Percentiles rank a stretch among this genome's conserved stretches.
Evolutionary conservation across 805 yeast species (phyloP).

Genomic region (Yamadazyma scolyti): DNA sequence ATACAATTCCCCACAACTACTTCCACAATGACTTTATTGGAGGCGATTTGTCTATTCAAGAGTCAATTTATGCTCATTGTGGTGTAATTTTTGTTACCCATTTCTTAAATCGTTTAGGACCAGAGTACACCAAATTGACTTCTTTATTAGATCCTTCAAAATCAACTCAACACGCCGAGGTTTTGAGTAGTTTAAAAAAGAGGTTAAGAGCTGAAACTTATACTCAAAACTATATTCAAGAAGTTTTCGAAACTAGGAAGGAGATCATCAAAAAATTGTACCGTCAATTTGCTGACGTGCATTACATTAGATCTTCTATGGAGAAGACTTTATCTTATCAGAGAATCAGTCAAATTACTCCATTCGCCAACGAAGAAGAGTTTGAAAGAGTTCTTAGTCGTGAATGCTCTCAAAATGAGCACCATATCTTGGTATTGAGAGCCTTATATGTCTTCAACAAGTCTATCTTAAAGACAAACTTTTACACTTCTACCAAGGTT

Average conservation of each 20-base stretch:
- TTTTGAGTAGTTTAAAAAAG: constrained; percentile 75
- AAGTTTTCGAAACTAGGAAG: constrained; percentile 66
- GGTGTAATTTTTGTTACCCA: constrained; percentile 91
- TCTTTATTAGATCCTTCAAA: constrained; percentile 59
- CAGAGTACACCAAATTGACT: constrained; percentile 74
- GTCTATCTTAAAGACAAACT: constrained; percentile 87
- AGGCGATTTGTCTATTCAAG: constrained; percentile 86
- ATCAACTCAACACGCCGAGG: constrained; percentile 67
- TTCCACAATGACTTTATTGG: constrained; percentile 70
- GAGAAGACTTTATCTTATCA: constrained; percentile 84
- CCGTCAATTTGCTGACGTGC: constrained; percentile 87
- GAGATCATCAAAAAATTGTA: constrained; percentile 78
- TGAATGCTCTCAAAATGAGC: constrained; percentile 76
- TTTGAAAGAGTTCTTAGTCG: constrained; percentile 64
- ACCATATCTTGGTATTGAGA: constrained; percentile 70
- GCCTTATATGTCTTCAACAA: constrained; percentile 83
- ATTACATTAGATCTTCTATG: constrained; percentile 69
- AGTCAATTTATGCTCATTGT: constrained; percentile 90
- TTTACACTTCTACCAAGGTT: constrained; percentile 89
- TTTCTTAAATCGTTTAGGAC: constrained; percentile 89
- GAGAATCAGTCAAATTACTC: constrained; percentile 73
- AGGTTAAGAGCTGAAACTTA: constrained; percentile 91
- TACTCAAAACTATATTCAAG: constrained; percentile 78
- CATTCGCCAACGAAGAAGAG: constrained; percentile 71
- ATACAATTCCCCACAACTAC: constrained; percentile 83